Evolutionary conservation across 2,329 filamentous ascomycete genomes (phyloP).

Genomic region (Mariannaea elegans): DNA sequence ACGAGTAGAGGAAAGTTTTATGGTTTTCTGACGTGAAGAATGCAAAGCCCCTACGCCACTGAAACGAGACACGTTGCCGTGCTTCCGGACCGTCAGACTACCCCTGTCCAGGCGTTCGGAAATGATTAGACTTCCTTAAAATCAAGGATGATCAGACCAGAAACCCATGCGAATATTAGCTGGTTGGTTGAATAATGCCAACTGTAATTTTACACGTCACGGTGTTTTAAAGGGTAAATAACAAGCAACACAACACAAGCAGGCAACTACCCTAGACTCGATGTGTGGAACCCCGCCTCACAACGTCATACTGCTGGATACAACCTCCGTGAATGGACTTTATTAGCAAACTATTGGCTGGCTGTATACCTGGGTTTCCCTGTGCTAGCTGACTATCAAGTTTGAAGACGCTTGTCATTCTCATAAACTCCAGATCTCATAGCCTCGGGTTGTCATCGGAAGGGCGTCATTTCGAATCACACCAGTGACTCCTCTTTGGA

Average conservation of each 20-base stretch:
- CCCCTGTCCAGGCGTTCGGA: background rate
- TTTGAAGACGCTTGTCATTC: too few species aligned
- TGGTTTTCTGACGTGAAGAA: constrained; percentile 5
- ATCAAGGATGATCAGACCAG: background rate
- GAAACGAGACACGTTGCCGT: constrained; percentile 5
- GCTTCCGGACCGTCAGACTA: constrained; percentile 8
- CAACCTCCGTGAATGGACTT: too few species aligned
- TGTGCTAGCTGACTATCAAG: too few species aligned
- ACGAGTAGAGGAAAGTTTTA: background rate
- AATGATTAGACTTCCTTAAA: background rate
- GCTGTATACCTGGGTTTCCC: too few species aligned
- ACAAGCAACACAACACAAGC: too few species aligned
- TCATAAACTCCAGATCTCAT: too few species aligned
- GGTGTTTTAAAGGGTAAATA: too few species aligned
- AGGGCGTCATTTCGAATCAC: background rate
- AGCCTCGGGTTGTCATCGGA: background rate
- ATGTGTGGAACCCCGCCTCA: constrained; percentile 19
- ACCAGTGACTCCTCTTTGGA: background rate
- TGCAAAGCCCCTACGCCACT: constrained; percentile 5
- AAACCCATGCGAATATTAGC: background rate
- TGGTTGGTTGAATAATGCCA: background rate
- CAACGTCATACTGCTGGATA: too few species aligned
- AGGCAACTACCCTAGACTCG: constrained; percentile 9
- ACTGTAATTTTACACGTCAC: background rate
- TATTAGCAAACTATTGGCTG: too few species aligned